These are phyloP conservation scores for Castanea sativa DNA, from an alignment of 306 rosid genomes.

Conservation along the genomic window DNA sequence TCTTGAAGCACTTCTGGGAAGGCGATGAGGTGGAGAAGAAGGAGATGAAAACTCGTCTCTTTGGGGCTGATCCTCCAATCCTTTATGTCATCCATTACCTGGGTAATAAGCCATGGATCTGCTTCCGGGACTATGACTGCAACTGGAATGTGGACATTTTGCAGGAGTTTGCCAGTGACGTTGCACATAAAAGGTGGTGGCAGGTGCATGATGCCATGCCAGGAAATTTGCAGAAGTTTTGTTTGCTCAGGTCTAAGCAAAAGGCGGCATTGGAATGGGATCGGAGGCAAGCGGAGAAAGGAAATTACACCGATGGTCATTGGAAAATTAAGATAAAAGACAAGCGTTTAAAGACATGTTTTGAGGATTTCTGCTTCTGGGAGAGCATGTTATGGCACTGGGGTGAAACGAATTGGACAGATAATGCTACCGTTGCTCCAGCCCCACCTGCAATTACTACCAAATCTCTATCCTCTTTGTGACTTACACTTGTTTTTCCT, in stretches of 20 bases:
- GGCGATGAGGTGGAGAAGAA: slow-evolving; percentile 70
- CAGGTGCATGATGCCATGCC: slow-evolving; percentile 87
- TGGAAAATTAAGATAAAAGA: slow-evolving; percentile 80
- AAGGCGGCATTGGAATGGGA: slow-evolving; percentile 88
- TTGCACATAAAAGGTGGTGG: slow-evolving; percentile 88
- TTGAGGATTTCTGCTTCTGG: slow-evolving; percentile 81
- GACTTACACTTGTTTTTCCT: slow-evolving; percentile 5
- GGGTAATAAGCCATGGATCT: slow-evolving; percentile 80
- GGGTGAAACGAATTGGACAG: slow-evolving; percentile 82
- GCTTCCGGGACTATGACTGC: slow-evolving; percentile 92
- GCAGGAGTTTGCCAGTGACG: slow-evolving; percentile 76
- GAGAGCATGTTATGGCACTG: slow-evolving; percentile 86
- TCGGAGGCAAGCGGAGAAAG: slow-evolving; percentile 76
- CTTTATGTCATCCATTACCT: slow-evolving; percentile 84
- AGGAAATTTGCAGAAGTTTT: slow-evolving; percentile 57
- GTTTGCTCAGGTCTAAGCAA: slow-evolving; percentile 78
- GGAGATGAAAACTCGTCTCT: slow-evolving; percentile 62
- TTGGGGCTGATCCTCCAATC: slow-evolving; percentile 71
- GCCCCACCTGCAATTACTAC: slow-evolving; percentile 31
- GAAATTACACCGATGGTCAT: slow-evolving; percentile 70
- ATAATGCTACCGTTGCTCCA: slow-evolving; percentile 47
- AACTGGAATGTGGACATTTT: slow-evolving; percentile 77
- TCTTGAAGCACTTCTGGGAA: slow-evolving; percentile 91
- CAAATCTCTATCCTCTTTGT: slow-evolving; percentile 36
- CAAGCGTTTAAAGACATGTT: slow-evolving; percentile 55